Conservation (phyloP, 495 filamentous ascomycete genomes). For the Pyrenula massariospora region DNA sequence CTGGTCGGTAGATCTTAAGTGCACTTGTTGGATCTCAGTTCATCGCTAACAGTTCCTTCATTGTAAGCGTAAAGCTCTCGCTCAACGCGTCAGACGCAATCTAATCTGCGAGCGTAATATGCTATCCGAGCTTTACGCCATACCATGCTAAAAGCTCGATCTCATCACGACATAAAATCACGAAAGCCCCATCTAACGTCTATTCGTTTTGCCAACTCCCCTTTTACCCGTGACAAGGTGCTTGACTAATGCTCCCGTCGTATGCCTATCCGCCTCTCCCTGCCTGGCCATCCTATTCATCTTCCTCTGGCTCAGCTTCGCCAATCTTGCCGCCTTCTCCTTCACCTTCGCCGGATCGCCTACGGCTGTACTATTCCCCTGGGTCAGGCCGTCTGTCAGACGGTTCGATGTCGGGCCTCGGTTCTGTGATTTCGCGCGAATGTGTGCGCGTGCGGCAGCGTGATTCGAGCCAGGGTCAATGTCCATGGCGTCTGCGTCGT, state of each 20-base stretch:
- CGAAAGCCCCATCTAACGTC: not conserved
- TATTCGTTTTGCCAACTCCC: not conserved
- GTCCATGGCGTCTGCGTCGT: constrained; percentile 72
- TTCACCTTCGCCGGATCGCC: constrained; percentile 31
- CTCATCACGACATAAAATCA: too few species aligned
- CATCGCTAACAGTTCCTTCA: too few species aligned
- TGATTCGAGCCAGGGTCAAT: constrained; percentile 50
- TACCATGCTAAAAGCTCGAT: too few species aligned
- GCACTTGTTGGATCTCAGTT: too few species aligned
- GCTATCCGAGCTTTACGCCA: too few species aligned
- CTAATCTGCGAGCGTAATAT: too few species aligned
- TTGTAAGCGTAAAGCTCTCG: too few species aligned
- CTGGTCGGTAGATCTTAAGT: too few species aligned
- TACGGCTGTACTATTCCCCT: constrained; percentile 21
- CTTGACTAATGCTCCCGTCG: constrained; percentile 68
- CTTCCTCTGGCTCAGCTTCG: constrained; percentile 88
- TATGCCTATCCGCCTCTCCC: constrained; percentile 94
- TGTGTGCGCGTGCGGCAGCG: constrained; percentile 62
- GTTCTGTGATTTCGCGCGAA: constrained; percentile 62
- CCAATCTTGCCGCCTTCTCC: constrained; percentile 69
- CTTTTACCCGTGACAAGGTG: constrained; percentile 53
- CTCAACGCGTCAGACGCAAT: too few species aligned
- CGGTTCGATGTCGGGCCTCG: constrained; percentile 52
- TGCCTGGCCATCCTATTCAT: constrained; percentile 96
- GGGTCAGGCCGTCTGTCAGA: constrained; percentile 65